Evolutionary conservation across 441 rosid genomes (phyloP).

Genomic region (Gossypium lobatum): DNA sequence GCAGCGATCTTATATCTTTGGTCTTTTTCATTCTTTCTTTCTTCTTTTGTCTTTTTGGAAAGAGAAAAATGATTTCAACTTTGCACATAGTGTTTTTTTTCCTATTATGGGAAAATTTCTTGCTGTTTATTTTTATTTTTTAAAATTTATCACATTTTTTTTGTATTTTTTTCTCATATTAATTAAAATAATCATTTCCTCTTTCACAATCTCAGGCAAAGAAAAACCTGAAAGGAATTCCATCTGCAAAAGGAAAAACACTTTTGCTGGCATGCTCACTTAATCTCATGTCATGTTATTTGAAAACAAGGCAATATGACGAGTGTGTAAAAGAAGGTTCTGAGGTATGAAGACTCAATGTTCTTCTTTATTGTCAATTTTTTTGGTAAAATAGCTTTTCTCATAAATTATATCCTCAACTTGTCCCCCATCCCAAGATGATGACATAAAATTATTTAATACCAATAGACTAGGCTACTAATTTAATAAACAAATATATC

Average conservation of each 20-base stretch:
- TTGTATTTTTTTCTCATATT: slow-evolving; percentile 8
- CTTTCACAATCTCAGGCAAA: slow-evolving; percentile 51
- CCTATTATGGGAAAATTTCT: background rate
- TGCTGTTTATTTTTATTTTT: background rate
- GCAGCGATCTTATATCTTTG: slow-evolving; percentile 9
- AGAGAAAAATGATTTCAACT: too few relatives aligned
- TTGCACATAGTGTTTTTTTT: too few relatives aligned
- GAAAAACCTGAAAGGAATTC: slow-evolving; percentile 62
- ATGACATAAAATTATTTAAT: background rate
- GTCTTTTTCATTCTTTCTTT: background rate
- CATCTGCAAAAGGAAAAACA: slow-evolving; percentile 49
- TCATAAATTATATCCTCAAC: background rate
- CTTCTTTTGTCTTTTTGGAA: background rate
- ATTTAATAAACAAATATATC: background rate
- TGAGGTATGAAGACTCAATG: slow-evolving; percentile 46
- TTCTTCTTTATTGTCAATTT: background rate
- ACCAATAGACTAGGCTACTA: background rate
- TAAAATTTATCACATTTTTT: background rate
- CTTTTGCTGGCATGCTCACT: slow-evolving; percentile 78
- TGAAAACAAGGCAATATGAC: slow-evolving; percentile 59
- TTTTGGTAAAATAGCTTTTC: background rate
- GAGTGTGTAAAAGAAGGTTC: slow-evolving; percentile 78
- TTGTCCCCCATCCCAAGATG: background rate
- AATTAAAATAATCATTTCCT: slow-evolving; percentile 1
- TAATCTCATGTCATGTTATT: slow-evolving; percentile 90